These are phyloP conservation scores for Aphanomyces astaci DNA, from an alignment of 352 stramenopile genomes.

Conservation along the genomic window DNA sequence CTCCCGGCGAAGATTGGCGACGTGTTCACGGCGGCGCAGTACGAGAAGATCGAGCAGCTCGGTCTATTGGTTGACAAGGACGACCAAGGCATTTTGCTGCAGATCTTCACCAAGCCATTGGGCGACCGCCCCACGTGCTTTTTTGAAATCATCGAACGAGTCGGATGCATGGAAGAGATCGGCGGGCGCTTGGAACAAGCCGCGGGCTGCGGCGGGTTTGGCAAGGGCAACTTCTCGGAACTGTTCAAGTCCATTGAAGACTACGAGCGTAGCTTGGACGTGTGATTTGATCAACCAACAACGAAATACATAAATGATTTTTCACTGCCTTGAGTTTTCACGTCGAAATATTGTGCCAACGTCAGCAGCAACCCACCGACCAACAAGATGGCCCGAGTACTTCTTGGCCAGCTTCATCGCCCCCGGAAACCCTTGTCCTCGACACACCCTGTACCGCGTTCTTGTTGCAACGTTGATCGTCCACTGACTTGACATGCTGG, in stretches of 20 bases:
- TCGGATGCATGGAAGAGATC: slow-evolving; percentile 78
- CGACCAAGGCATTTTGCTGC: slow-evolving; percentile 89
- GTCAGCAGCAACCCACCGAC: no score
- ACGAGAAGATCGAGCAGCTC: slow-evolving; percentile 87
- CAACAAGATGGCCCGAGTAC: no score
- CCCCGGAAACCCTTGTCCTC: no score
- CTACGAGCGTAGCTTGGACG: slow-evolving; percentile 78
- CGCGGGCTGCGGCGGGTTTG: slow-evolving; percentile 80
- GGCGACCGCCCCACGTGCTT: slow-evolving; percentile 83
- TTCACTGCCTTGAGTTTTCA: no score
- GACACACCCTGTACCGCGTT: no score
- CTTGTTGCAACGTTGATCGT: no score
- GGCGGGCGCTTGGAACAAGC: slow-evolving; percentile 67
- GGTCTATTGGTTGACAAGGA: slow-evolving; percentile 93
- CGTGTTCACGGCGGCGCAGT: slow-evolving; percentile 77
- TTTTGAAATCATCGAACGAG: slow-evolving; percentile 90
- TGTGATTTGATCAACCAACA: no score
- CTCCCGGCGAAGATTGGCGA: slow-evolving; percentile 74
- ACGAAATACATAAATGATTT: no score
- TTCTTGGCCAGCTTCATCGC: no score
- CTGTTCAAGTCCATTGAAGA: slow-evolving; percentile 91
- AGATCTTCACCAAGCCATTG: slow-evolving; percentile 89
- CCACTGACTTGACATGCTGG: no score
- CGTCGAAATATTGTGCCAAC: no score
- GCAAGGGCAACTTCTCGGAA: slow-evolving; percentile 89